Base-by-base conservation (phyloP, 257 asterid genomes). In the Knoxia roxburghii region DNA sequence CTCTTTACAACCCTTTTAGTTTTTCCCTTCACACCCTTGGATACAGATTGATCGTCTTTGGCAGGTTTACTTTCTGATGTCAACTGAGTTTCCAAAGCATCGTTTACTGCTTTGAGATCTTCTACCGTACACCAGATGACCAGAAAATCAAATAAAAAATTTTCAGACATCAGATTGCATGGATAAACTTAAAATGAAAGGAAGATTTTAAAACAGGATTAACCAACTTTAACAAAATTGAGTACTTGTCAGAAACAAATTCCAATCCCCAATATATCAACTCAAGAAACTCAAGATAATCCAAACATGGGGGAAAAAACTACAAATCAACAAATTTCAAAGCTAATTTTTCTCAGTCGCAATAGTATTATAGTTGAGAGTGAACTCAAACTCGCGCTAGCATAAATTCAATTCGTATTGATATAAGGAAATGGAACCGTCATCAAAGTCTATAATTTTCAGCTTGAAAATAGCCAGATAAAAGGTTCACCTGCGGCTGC, bases 11-110 rank as follows among this genome's bases (percentile, higher is more conserved):
- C 79, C 79, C 61, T 85, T 72, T 69, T 75, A 48, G 76, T 70
- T 48, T 62, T 69, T 66, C 68, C 81, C 78, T 74, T 80, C 30
- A 79, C 82, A n/a, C 77, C 79, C 79, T 56, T 85, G n/a, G n/a
- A n/a, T n/a, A n/a, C n/a, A n/a, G n/a, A n/a, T 73, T 71, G 82
- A 43, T 63, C 64, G 17, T 78, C 71, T 53, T 77, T 59, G 35
- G 61, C 68, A 68, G 82, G 75, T 74, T 85, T 81, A 45, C 76
- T 58, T 66, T 59, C 77, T 15, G 59, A 46, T 30, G 76, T 64
- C 26, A 43, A 73, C 62, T 71, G 81, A 72, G 64, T 75, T 60
- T 41, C 60, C 46, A 18, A 27, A 65, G 40, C 77, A 61, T 37
- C 73, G 29, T 48, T 71, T 35, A 65, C n/a, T 60, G 67, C 67